Conservation (phyloP, 1,284 basidiomycete species). For the Ganoderma sinense region DNA sequence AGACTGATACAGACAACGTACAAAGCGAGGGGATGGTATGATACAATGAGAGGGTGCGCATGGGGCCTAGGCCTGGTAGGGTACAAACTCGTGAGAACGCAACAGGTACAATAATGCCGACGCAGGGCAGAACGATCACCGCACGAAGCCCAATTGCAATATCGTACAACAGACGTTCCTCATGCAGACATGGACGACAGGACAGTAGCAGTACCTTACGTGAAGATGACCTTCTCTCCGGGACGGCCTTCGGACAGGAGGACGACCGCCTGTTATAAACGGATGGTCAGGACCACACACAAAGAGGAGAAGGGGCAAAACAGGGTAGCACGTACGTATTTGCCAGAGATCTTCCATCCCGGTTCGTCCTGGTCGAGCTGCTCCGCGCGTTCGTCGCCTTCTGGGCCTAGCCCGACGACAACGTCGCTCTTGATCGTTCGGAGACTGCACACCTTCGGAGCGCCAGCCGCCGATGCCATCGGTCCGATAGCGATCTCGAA, state of each 20-base stretch:
- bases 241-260: conserved; percentile 87
- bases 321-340: conserved; percentile 73
- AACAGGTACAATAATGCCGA: background rate
- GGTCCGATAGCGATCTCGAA: conserved; percentile 95
- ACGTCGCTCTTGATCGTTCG: conserved; percentile 92
- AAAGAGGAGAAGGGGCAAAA: no score
- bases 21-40: conserved; percentile 5
- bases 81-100: background rate
- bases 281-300: background rate
- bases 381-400: conserved; percentile 81
- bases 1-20: background rate
- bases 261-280: conserved; percentile 73
- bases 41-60: conserved; percentile 12
- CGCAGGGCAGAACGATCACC: background rate
- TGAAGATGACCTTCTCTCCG: conserved; percentile 81
- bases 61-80: background rate
- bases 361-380: conserved; percentile 87
- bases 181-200: background rate
- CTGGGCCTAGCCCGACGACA: conserved; percentile 70
- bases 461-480: conserved; percentile 89
- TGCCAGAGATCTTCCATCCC: conserved; percentile 97
- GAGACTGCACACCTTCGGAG: conserved; percentile 87
- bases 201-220: conserved; percentile 41
- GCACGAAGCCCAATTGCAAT: background rate
- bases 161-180: conserved; percentile 3